phyloP scores from a whole-genome alignment of 2,329 filamentous ascomycete species.

The Coniella vitis region DNA sequence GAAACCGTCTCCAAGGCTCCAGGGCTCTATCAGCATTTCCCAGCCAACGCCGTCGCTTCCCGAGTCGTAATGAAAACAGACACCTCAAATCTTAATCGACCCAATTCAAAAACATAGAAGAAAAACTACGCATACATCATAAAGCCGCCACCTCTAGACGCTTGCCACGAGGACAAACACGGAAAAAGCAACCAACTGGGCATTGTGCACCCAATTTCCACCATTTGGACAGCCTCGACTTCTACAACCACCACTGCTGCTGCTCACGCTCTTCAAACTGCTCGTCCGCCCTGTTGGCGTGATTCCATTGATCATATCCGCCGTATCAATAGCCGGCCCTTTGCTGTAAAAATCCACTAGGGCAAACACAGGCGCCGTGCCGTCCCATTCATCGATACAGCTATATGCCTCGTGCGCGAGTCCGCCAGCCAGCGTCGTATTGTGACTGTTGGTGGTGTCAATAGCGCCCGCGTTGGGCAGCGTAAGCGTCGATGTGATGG shows the following conservation, averaged over 20 bases:
- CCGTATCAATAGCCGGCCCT: conserved; percentile 61
- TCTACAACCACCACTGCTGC: conserved; percentile 12
- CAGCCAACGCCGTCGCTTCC: conserved; percentile 26
- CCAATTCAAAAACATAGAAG: no score
- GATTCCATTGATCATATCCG: conserved; percentile 60
- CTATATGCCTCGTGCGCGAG: conserved; percentile 45
- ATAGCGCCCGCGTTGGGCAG: conserved; percentile 56
- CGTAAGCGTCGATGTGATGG: conserved; percentile 46
- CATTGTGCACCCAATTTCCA: neutral
- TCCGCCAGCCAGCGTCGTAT: conserved; percentile 44
- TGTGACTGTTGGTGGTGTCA: conserved; percentile 58
- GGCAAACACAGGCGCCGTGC: conserved; percentile 61
- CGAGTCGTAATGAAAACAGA: no score
- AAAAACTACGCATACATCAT: no score
- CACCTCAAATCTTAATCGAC: no score
- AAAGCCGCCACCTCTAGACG: no score
- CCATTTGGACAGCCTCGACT: neutral
- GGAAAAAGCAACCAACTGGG: conserved; percentile 30
- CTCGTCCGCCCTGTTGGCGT: conserved; percentile 19
- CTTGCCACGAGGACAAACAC: conserved; percentile 23
- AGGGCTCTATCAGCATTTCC: neutral
- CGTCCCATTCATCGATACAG: conserved; percentile 50
- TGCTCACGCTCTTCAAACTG: conserved; percentile 16
- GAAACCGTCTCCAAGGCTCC: no score
- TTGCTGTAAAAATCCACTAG: conserved; percentile 76